Conservation (phyloP, 768 basidiomycete genomes). For the Candolleomyces eurysporus region DNA sequence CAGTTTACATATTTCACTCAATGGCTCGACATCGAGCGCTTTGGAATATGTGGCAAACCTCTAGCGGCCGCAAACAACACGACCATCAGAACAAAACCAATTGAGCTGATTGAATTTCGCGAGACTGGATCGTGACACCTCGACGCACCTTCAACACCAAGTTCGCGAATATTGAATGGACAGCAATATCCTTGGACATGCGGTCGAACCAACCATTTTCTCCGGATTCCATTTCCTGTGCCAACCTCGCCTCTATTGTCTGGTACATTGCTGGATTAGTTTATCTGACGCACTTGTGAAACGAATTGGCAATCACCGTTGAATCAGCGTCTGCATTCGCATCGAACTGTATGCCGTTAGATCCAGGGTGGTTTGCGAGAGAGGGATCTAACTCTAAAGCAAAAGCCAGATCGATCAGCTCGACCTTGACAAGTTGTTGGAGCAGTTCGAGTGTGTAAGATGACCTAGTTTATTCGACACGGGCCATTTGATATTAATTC, state of each 20-base stretch:
- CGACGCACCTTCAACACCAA: conserved; percentile 54
- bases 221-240: conserved; percentile 41
- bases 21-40: conserved; percentile 60
- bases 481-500: too few species aligned
- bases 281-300: too few species aligned
- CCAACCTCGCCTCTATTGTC: conserved; percentile 9
- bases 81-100: neutral
- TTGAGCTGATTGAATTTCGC: neutral
- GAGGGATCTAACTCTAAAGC: conserved; percentile 51
- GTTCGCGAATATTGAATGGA: conserved; percentile 57
- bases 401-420: conserved; percentile 54
- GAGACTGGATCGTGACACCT: neutral
- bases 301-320: conserved; percentile 35
- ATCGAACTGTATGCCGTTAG: conserved; percentile 11
- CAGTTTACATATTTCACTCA: conserved; percentile 69
- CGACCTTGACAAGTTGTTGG: conserved; percentile 50
- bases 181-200: conserved; percentile 54
- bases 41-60: conserved; percentile 53
- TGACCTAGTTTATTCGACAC: conserved; percentile 11
- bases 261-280: neutral
- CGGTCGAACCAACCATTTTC: conserved; percentile 42
- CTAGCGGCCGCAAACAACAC: conserved; percentile 32
- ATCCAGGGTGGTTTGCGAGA: conserved; percentile 44
- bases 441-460: conserved; percentile 50
- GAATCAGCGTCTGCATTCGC: conserved; percentile 55